Conservation (phyloP, 2,329 filamentous ascomycete genomes). For the Fusarium heterosporum region DNA sequence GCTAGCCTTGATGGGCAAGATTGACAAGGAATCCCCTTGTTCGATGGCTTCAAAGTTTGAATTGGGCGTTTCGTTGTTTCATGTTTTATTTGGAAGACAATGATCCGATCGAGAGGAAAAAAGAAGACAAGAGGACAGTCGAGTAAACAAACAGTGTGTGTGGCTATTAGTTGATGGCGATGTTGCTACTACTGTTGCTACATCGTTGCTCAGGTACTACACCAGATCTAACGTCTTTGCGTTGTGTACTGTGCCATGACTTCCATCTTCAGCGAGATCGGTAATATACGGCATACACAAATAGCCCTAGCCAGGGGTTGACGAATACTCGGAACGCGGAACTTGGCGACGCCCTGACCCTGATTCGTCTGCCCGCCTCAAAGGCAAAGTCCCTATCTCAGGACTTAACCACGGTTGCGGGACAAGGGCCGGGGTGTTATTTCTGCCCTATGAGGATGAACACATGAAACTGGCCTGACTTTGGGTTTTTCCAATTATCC, state of each 20-base stretch:
- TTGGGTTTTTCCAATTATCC: constrained; percentile 22
- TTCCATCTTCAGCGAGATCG: neutral
- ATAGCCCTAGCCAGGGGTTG: neutral
- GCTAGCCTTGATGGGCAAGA: constrained; percentile 12
- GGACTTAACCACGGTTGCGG: constrained; percentile 6
- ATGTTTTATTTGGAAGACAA: constrained; percentile 2
- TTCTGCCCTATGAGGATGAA: constrained; percentile 35
- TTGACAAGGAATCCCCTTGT: constrained; percentile 29
- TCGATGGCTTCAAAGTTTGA: constrained; percentile 34
- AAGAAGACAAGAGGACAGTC: neutral
- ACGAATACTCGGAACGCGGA: no score
- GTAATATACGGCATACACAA: neutral
- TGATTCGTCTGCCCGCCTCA: constrained; percentile 35
- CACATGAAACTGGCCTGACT: constrained; percentile 37
- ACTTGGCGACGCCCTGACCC: constrained; percentile 8
- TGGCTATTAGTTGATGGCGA: neutral
- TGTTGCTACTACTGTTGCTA: neutral
- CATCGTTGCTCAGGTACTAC: neutral
- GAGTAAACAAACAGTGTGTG: neutral
- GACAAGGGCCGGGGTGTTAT: constrained; percentile 11
- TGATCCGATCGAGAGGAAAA: neutral
- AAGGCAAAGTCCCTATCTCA: constrained; percentile 18
- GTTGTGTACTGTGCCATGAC: neutral
- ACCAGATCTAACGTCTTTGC: neutral
- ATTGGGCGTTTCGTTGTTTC: constrained; percentile 37